phyloP scores from a whole-genome alignment of 1,139 yeast genomes.

The Debaryomyces udenii region DNA sequence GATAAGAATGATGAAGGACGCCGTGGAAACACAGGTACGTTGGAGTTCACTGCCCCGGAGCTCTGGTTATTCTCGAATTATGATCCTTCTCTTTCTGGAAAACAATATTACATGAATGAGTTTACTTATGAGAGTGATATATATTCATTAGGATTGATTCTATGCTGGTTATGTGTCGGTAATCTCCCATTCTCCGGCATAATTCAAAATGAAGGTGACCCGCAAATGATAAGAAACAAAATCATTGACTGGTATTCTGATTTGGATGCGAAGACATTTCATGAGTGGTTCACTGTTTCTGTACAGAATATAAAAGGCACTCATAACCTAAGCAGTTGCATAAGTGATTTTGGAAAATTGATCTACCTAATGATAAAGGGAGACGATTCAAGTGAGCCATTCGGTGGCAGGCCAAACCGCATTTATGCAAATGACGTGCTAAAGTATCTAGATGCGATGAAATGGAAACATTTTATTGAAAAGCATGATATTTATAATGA shows the following conservation, averaged over 20 bases:
- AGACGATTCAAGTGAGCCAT: slow-evolving; percentile 11
- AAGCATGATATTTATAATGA: not conserved
- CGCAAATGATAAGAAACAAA: slow-evolving; percentile 28
- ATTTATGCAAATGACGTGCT: slow-evolving; percentile 8
- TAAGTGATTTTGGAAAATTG: slow-evolving; percentile 26
- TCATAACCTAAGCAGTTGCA: slow-evolving; percentile 10
- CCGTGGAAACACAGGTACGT: slow-evolving; percentile 78
- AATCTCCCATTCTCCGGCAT: slow-evolving; percentile 55
- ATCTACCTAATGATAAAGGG: slow-evolving; percentile 40
- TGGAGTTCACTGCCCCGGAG: slow-evolving; percentile 88
- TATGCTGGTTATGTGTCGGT: slow-evolving; percentile 74
- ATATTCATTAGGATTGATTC: slow-evolving; percentile 80
- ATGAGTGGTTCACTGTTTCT: slow-evolving; percentile 28
- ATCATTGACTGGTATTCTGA: slow-evolving; percentile 36
- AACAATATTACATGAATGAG: slow-evolving; percentile 41
- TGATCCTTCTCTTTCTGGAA: slow-evolving; percentile 23
- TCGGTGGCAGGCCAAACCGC: slow-evolving; percentile 1
- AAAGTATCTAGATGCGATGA: slow-evolving; percentile 11
- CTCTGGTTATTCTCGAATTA: slow-evolving; percentile 45
- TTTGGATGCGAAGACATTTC: slow-evolving; percentile 24
- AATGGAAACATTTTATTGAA: slow-evolving; percentile 11
- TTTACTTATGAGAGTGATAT: slow-evolving; percentile 75
- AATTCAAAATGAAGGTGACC: slow-evolving; percentile 37
- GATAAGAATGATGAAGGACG: slow-evolving; percentile 22
- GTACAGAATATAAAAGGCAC: slow-evolving; percentile 13